A percentile compares a stretch with the other conserved stretches of the same genome.
Evolutionary conservation across 148 eudicot genomes (phyloP).

Genomic region (Heliosperma pusillum): DNA sequence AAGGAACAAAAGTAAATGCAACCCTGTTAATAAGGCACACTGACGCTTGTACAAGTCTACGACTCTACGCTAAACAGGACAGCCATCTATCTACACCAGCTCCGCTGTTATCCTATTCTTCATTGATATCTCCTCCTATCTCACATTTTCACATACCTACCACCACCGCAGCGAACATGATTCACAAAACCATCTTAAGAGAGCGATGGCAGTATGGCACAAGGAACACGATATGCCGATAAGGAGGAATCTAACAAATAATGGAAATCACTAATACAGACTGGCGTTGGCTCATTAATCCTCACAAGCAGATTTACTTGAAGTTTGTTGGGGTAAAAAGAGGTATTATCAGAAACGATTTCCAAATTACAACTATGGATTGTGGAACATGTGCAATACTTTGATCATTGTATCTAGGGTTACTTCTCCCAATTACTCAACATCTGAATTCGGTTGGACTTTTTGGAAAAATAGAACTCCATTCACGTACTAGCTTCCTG

Average conservation of each 20-base stretch:
- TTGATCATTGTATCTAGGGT: not conserved
- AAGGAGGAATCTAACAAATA: not conserved
- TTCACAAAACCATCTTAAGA: conserved; percentile 18
- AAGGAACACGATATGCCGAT: not conserved
- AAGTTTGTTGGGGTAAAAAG: not conserved
- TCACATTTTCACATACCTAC: not conserved
- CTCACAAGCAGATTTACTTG: not conserved
- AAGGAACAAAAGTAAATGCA: not conserved
- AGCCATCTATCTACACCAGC: too few species aligned
- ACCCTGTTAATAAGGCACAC: not conserved
- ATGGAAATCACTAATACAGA: not conserved
- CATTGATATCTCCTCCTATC: not conserved
- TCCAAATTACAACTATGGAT: not conserved
- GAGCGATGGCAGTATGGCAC: conserved; percentile 12
- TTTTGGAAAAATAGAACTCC: not conserved
- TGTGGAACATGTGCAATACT: not conserved
- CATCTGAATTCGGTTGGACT: not conserved
- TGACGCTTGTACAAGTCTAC: not conserved
- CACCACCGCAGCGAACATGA: not conserved
- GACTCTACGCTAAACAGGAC: not conserved
- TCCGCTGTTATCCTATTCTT: not conserved
- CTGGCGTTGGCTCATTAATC: not conserved
- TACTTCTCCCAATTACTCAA: not conserved
- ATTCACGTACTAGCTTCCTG: not conserved
- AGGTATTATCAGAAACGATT: not conserved